Evolutionary conservation across 495 filamentous ascomycete genomes (phyloP).

Genomic region (Penicillium cataractarum): DNA sequence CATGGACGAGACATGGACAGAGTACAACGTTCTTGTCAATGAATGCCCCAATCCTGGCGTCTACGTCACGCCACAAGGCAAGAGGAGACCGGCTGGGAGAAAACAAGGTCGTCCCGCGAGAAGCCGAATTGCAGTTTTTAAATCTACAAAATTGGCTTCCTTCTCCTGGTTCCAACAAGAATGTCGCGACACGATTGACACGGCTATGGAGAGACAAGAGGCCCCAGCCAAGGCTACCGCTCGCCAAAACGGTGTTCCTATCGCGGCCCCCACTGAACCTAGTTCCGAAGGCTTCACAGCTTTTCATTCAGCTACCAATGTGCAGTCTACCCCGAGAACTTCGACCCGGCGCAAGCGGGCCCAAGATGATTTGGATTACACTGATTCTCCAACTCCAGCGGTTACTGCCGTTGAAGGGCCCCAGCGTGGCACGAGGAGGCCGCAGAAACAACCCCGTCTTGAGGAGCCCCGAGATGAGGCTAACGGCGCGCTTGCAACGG

Average conservation of each 20-base stretch:
- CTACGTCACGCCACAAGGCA: conserved; percentile 55
- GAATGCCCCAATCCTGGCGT: conserved; percentile 50
- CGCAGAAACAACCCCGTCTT: not conserved
- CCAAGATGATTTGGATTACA: not conserved
- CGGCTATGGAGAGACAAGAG: conserved; percentile 3
- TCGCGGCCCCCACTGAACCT: not conserved
- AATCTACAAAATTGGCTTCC: conserved; percentile 40
- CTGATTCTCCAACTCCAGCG: not conserved
- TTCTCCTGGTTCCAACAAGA: conserved; percentile 42
- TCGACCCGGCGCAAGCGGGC: conserved; percentile 1
- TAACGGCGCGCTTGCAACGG: not conserved
- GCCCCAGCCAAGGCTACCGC: not conserved
- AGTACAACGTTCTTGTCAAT: conserved; percentile 46
- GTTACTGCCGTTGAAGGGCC: not conserved
- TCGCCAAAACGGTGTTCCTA: not conserved
- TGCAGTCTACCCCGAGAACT: not conserved
- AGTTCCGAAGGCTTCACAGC: not conserved
- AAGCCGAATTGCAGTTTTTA: conserved; percentile 56
- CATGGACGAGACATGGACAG: conserved; percentile 48
- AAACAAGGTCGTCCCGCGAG: conserved; percentile 53
- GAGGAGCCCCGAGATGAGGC: not conserved
- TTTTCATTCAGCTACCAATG: not conserved
- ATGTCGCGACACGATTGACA: conserved; percentile 8
- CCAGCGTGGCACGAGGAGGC: not conserved
- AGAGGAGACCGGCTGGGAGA: conserved; percentile 45